Conservation (phyloP, 2,329 filamentous ascomycete species). For the Anisogramma anomala region DNA sequence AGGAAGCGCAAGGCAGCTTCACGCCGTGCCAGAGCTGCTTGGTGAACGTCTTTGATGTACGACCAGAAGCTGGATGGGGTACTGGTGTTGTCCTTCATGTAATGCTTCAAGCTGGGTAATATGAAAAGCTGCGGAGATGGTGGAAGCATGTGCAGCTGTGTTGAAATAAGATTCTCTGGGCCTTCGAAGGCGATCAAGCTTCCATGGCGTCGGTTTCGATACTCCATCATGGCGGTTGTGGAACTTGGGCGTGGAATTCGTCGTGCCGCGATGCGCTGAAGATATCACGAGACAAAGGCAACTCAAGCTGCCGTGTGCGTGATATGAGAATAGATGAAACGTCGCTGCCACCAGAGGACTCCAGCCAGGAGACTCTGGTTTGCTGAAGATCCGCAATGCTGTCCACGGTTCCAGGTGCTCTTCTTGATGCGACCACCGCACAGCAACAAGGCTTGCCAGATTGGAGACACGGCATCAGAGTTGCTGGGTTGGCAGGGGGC, state of each 20-base stretch:
- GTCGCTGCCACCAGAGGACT: too few relatives aligned
- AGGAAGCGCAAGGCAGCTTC: conserved; percentile 42
- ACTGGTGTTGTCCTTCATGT: conserved; percentile 26
- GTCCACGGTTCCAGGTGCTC: too few relatives aligned
- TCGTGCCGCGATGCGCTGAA: neutral
- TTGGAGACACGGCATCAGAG: neutral
- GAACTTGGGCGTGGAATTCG: neutral
- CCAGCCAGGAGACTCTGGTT: too few relatives aligned
- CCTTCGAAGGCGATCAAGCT: conserved; percentile 52
- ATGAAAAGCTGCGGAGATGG: conserved; percentile 46
- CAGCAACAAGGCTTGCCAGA: neutral
- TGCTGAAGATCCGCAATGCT: too few relatives aligned
- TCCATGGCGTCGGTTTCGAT: conserved; percentile 26
- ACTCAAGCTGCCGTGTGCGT: neutral
- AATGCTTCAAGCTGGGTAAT: conserved; percentile 40
- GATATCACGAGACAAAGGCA: neutral
- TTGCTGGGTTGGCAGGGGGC: neutral
- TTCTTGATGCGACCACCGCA: neutral
- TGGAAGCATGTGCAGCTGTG: conserved; percentile 49
- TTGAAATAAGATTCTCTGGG: conserved; percentile 40
- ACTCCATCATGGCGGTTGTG: conserved; percentile 1
- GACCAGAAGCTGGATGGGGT: conserved; percentile 25
- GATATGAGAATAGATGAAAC: too few relatives aligned
- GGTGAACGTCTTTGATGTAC: conserved; percentile 39
- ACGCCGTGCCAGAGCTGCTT: conserved; percentile 35